These are phyloP conservation scores for Venturia carpophila DNA, from an alignment of 2,329 filamentous ascomycete genomes.

Conservation along the genomic window DNA sequence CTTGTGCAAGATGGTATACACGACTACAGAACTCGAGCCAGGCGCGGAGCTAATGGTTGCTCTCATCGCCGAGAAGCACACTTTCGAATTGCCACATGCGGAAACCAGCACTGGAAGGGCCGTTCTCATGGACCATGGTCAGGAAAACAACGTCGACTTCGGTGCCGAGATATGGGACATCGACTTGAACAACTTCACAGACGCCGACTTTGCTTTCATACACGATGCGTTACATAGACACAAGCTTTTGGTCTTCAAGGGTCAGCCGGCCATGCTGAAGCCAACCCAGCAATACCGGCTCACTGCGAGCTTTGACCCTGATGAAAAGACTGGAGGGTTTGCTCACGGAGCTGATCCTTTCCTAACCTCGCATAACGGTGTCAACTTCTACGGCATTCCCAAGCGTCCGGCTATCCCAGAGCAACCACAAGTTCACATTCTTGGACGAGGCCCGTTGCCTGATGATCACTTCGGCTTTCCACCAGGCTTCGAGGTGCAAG, in stretches of 20 bases:
- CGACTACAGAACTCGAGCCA: neutral
- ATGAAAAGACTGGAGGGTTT: slow-evolving; percentile 13
- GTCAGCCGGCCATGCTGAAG: slow-evolving; percentile 10
- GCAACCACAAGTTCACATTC: slow-evolving; percentile 38
- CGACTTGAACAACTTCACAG: slow-evolving; percentile 16
- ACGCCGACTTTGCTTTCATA: slow-evolving; percentile 15
- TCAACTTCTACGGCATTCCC: slow-evolving; percentile 14
- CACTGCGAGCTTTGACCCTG: slow-evolving; percentile 6
- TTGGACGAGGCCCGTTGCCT: slow-evolving; percentile 42
- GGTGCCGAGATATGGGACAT: slow-evolving; percentile 12
- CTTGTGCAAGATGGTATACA: neutral
- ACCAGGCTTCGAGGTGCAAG: slow-evolving; percentile 19
- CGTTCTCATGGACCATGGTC: slow-evolving; percentile 3
- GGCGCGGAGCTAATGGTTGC: neutral
- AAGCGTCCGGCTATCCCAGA: slow-evolving; percentile 29
- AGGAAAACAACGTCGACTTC: slow-evolving; percentile 6
- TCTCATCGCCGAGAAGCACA: neutral
- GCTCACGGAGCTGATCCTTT: slow-evolving; percentile 15
- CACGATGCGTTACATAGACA: slow-evolving; percentile 13
- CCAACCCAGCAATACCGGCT: slow-evolving; percentile 13
- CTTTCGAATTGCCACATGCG: slow-evolving; percentile 3
- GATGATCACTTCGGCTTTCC: slow-evolving; percentile 37
- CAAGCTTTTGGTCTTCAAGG: slow-evolving; percentile 16
- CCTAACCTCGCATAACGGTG: slow-evolving; percentile 14
- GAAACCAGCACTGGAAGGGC: slow-evolving; percentile 4